Percentiles rank a stretch among this genome's conserved stretches.
Evolutionary conservation across 176 grass and related monocot species (phyloP).

Genomic region (Typha latifolia): DNA sequence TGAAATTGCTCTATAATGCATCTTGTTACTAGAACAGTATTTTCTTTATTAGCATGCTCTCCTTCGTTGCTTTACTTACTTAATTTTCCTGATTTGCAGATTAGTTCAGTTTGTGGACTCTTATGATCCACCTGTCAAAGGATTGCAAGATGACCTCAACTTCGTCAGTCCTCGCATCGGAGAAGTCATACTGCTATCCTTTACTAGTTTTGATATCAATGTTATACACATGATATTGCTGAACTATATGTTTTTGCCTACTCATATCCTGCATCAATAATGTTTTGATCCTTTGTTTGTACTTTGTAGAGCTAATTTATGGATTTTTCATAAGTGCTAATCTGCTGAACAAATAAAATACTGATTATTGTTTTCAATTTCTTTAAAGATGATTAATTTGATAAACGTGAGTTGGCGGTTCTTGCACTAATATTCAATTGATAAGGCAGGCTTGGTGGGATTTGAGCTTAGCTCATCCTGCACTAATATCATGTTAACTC

Average conservation of each 20-base stretch:
- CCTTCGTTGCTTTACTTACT: slow-evolving; percentile 2
- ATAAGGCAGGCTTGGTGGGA: no score
- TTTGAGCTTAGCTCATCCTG: no score
- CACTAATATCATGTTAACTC: no score
- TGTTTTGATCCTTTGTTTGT: not conserved
- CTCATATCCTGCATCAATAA: not conserved
- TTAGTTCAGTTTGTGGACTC: slow-evolving; percentile 96
- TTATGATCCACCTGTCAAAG: slow-evolving; percentile 88
- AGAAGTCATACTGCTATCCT: slow-evolving; percentile 50
- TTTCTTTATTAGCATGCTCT: not conserved
- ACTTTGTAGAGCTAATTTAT: not conserved
- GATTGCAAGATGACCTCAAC: slow-evolving; percentile 94
- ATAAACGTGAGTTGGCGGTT: no score
- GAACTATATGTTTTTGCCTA: not conserved
- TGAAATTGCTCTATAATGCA: no score
- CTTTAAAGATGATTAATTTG: no score
- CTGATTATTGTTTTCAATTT: not conserved
- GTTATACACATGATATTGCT: not conserved
- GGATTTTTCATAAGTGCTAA: not conserved
- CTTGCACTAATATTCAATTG: no score
- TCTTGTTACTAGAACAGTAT: not conserved
- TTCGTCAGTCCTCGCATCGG: slow-evolving; percentile 98
- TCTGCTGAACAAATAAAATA: not conserved
- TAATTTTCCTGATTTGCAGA: slow-evolving; percentile 37
- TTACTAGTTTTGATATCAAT: not conserved